Percentiles rank a stretch among this genome's conserved stretches.
phyloP scores from a whole-genome alignment of 345 rosid species.

The Crucihimalaya himalaica region DNA sequence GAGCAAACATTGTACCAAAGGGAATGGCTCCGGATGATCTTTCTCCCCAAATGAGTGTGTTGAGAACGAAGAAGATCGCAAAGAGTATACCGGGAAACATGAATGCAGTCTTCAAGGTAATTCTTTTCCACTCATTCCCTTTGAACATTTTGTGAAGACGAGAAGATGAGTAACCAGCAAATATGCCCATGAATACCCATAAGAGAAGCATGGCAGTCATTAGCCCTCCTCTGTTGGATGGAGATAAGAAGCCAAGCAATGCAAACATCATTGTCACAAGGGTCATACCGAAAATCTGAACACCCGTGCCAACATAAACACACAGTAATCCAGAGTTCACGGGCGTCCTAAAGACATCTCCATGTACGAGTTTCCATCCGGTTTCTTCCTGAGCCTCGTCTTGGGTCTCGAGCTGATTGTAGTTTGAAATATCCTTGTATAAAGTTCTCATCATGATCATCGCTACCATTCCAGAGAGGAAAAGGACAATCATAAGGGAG shows the following conservation, averaged over 20 bases:
- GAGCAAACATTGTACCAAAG: constrained; percentile 92
- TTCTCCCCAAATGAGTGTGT: constrained; percentile 89
- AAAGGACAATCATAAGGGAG: constrained; percentile 92
- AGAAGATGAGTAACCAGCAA: constrained; percentile 88
- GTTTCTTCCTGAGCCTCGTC: constrained; percentile 97
- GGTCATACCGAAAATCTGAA: constrained; percentile 85
- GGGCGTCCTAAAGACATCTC: constrained; percentile 90
- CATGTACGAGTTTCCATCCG: constrained; percentile 96
- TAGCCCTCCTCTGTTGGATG: constrained; percentile 95
- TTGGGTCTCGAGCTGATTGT: constrained; percentile 95
- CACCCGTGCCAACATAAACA: constrained; percentile 90
- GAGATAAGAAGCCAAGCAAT: constrained; percentile 84
- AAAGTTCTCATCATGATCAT: constrained; percentile 99
- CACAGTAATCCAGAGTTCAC: constrained; percentile 76
- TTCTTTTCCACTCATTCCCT: constrained; percentile 92
- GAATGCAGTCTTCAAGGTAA: constrained; percentile 83
- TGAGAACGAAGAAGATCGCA: constrained; percentile 74
- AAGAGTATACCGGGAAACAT: constrained; percentile 95
- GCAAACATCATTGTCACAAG: constrained; percentile 98
- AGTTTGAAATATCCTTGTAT: constrained; percentile 88
- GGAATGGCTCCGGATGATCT: constrained; percentile 94
- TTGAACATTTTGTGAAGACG: constrained; percentile 89
- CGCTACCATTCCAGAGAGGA: constrained; percentile 97
- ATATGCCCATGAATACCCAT: constrained; percentile 96
- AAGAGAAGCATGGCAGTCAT: constrained; percentile 97